Percentiles rank a stretch among this genome's conserved stretches.
phyloP scores from a whole-genome alignment of 2,329 filamentous ascomycete genomes.

The Cladophialophora immunda region DNA sequence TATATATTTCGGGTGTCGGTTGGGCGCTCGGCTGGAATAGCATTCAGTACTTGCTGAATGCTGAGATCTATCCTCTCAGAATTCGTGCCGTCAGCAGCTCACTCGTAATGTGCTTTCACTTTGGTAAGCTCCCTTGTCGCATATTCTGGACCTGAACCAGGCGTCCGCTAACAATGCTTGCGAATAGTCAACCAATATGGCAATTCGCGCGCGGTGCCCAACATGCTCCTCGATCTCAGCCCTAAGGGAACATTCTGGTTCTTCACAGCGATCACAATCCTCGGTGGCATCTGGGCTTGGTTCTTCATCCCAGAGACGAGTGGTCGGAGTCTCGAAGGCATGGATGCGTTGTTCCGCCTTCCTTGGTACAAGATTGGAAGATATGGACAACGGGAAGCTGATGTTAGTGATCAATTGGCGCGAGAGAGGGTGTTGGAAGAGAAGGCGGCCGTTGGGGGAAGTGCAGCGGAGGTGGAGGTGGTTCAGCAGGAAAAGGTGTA shows the following conservation, averaged over 20 bases:
- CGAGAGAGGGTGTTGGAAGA: constrained; percentile 28
- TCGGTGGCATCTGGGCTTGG: constrained; percentile 76
- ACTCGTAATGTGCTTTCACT: constrained; percentile 57
- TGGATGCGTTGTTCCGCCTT: constrained; percentile 75
- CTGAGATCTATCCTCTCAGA: constrained; percentile 56
- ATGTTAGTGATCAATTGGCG: constrained; percentile 20
- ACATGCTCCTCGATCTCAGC: constrained; percentile 64
- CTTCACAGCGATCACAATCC: constrained; percentile 72
- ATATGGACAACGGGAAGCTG: constrained; percentile 30
- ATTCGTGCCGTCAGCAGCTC: constrained; percentile 54
- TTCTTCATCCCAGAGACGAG: constrained; percentile 77
- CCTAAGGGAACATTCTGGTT: constrained; percentile 78
- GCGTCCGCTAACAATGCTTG: neutral
- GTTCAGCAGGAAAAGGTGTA: constrained; percentile 24
- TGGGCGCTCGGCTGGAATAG: constrained; percentile 60
- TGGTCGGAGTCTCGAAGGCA: constrained; percentile 64
- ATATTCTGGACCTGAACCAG: too few species aligned
- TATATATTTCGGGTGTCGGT: constrained; percentile 55
- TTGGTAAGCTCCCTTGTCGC: constrained; percentile 28
- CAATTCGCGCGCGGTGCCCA: constrained; percentile 44
- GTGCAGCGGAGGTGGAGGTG: constrained; percentile 17
- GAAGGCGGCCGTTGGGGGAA: constrained; percentile 18
- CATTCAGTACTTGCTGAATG: constrained; percentile 56
- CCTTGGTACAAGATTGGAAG: constrained; percentile 78
- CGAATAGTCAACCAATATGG: constrained; percentile 44